These are phyloP conservation scores for Stipa capillata DNA, from an alignment of 176 grass and related monocot species.

Conservation along the genomic window DNA sequence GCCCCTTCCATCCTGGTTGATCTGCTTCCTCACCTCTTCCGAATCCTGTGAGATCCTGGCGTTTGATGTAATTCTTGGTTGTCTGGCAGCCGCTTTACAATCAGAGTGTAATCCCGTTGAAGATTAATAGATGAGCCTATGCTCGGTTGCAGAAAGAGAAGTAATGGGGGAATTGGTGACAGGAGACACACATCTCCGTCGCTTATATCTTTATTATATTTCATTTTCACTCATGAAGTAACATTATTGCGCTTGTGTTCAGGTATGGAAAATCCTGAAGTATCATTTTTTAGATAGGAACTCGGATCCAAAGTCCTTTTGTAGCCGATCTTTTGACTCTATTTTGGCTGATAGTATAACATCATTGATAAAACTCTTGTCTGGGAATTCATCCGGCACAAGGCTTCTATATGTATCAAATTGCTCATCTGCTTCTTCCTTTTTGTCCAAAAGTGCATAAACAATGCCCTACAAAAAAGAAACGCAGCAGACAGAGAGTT, in stretches of 20 bases:
- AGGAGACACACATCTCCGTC: not conserved
- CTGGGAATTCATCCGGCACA: conserved; percentile 83
- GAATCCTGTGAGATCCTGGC: no score
- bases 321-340: conserved; percentile 41
- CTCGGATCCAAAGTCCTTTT: conserved; percentile 46
- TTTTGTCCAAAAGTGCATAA: conserved; percentile 69
- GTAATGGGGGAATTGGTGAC: not conserved
- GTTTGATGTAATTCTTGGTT: not conserved
- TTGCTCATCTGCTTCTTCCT: conserved; percentile 62
- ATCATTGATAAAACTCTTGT: conserved; percentile 80
- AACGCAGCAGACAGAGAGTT: not conserved
- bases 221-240: not conserved
- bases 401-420: conserved; percentile 69
- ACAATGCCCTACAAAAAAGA: conserved; percentile 55
- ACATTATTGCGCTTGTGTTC: not conserved
- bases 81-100: not conserved
- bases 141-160: no score
- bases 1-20: no score
- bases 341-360: conserved; percentile 53
- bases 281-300: conserved; percentile 36
- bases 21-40: no score
- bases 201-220: not conserved
- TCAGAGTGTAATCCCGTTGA: no score
- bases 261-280: not conserved
- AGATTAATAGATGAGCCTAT: not conserved